Base-by-base conservation (phyloP, 2,329 filamentous ascomycete genomes). In the Hymenoscyphus fructigenus region DNA sequence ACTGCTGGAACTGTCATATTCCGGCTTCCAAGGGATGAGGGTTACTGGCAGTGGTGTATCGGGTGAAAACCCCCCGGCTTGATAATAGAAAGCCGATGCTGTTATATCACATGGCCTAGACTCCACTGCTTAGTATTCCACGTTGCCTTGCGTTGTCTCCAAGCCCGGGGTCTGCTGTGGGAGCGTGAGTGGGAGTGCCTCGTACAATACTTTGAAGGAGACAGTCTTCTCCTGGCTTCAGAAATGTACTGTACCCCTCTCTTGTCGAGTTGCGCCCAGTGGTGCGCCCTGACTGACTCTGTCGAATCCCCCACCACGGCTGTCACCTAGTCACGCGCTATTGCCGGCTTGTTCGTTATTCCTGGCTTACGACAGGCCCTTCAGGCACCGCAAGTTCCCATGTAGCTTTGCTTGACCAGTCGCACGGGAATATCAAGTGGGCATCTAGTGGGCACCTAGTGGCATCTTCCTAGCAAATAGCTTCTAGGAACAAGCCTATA, bases 261-360 rank as follows among this genome's bases (percentile, higher is more conserved):
- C 44, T 50, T 23, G 44, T 50, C 20, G 44, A 5, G 7, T 50
- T 50, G 44, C 44, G 44, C 44, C 44, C 20, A 10, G 44, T 50
- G 20, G 44, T 50, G 44, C 44, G 44, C 44, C 44, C 44, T 50
- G 44, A 50, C 44, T 50, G 44, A 50, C 44, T 50, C 44, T 50
- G 41, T 47, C 17, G 12, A n/a, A 47, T 2, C n/a, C 41, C 41
- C 41, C 44, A 50, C 44, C n/a, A 23, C 1, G 20, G n/a, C 20
- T 50, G 44, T 23, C 41, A 7, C 44, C n/a, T 23, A 20, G n/a
- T 50, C 44, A 14, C 23, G 44, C 44, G 44, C 20, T 50, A 50
- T 50, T 50, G 44, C 17, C 20, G 44, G 44, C 44, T 50, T 9
- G 44, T 50, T 50, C 5, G 44, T 12, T 50, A 50, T 23, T 50